These are phyloP conservation scores for Phytophthora lateralis DNA, from an alignment of 352 stramenopile genomes.

Conservation along the genomic window DNA sequence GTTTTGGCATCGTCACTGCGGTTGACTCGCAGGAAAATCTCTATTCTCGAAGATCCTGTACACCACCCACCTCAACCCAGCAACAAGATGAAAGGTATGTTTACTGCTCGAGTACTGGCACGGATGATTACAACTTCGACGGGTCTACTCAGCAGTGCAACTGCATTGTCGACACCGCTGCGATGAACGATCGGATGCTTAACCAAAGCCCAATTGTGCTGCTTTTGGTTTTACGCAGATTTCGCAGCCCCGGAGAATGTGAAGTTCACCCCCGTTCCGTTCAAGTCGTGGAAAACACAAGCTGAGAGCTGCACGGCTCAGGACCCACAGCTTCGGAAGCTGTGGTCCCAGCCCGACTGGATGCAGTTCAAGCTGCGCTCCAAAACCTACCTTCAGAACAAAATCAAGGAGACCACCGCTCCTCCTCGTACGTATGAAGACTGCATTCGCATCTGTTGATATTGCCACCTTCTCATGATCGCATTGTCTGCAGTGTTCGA, in stretches of 20 bases:
- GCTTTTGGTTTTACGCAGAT: constrained; percentile 7
- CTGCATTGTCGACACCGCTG: background rate
- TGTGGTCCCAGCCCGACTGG: constrained; percentile 74
- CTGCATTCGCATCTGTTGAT: background rate
- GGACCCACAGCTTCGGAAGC: constrained; percentile 50
- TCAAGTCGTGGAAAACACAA: constrained; percentile 55
- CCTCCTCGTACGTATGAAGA: constrained; percentile 57
- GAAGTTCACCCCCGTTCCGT: constrained; percentile 21
- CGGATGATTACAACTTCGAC: no score
- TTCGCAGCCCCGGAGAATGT: constrained; percentile 15
- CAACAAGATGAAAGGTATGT: constrained; percentile 24
- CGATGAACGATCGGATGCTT: background rate
- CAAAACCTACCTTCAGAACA: constrained; percentile 73
- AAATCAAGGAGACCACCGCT: constrained; percentile 59
- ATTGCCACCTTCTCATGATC: background rate
- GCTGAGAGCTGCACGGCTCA: constrained; percentile 53
- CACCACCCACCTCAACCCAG: background rate
- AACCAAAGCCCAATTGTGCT: background rate
- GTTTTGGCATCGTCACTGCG: constrained; percentile 2
- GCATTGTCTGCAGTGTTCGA: constrained; percentile 60
- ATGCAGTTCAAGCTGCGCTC: constrained; percentile 70
- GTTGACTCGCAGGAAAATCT: background rate
- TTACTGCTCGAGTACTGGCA: background rate
- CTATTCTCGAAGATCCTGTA: constrained; percentile 13
- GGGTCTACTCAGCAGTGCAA: background rate